Conservation (phyloP, 106 monocot genomes). For the Phalaenopsis equestris region DNA sequence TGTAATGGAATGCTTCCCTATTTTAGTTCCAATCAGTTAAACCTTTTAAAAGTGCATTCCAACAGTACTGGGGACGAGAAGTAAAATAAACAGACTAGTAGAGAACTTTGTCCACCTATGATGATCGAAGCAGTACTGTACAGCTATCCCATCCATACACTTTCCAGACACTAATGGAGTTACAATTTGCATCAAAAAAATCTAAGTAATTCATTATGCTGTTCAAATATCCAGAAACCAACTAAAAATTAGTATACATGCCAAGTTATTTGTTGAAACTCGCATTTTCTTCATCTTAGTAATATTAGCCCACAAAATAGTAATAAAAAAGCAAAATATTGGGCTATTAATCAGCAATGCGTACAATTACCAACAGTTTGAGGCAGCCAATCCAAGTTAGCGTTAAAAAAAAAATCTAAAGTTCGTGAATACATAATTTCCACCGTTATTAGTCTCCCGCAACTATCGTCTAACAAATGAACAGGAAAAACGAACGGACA, state of each 20-base stretch:
- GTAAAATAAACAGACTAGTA: neutral
- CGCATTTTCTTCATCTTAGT: neutral
- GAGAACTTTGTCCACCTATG: neutral
- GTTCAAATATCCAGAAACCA: no score
- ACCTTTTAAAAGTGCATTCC: neutral
- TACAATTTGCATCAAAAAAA: neutral
- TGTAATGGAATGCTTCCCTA: neutral
- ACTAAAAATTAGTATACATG: no score
- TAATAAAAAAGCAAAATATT: neutral
- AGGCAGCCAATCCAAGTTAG: neutral
- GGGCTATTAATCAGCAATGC: no score
- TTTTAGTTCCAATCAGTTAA: neutral
- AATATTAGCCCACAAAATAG: neutral
- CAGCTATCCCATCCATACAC: neutral
- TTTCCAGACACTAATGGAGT: neutral
- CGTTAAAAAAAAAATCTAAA: neutral
- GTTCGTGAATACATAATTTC: neutral
- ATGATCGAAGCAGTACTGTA: neutral
- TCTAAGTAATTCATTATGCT: no score
- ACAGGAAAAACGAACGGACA: neutral
- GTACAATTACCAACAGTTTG: no score
- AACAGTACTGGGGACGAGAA: neutral
- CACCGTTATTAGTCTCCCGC: neutral
- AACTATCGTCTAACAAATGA: neutral
- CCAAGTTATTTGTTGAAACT: no score